Percentiles rank a stretch among this genome's conserved stretches.
Evolutionary conservation across 1,139 yeast species (phyloP).

Genomic region (Saccharomyces hybrid): DNA sequence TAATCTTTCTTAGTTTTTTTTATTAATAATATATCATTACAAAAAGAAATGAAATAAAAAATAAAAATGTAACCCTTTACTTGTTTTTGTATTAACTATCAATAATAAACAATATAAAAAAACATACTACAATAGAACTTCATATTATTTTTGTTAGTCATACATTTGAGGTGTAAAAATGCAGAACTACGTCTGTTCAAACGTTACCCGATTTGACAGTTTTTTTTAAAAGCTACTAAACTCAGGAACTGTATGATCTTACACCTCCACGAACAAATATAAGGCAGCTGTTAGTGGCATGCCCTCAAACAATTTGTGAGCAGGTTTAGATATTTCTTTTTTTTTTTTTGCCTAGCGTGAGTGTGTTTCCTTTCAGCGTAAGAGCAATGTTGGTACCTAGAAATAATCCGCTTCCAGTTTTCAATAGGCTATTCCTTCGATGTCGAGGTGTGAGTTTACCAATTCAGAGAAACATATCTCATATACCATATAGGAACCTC

Average conservation of each 20-base stretch:
- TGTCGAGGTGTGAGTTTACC: background rate
- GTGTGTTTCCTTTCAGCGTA: background rate
- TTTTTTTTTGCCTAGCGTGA: too few relatives aligned
- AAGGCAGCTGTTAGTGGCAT: background rate
- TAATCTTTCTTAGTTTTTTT: background rate
- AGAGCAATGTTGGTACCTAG: background rate
- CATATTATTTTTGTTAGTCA: background rate
- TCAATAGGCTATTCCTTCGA: background rate
- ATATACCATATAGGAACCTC: background rate
- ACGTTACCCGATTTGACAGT: background rate
- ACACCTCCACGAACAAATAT: background rate
- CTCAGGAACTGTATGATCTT: background rate
- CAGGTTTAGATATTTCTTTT: too few relatives aligned
- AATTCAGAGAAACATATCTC: background rate
- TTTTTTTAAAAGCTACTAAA: background rate
- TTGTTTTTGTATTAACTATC: slow-evolving; percentile 8
- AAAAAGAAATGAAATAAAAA: slow-evolving; percentile 7
- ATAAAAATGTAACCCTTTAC: slow-evolving; percentile 13
- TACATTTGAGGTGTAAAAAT: too few relatives aligned
- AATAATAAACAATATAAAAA: background rate
- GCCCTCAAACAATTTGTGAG: too few relatives aligned
- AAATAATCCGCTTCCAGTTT: background rate
- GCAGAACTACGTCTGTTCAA: background rate
- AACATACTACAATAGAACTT: background rate
- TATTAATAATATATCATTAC: slow-evolving; percentile 6